These are phyloP conservation scores for Rhododendron simsii DNA, from an alignment of 148 eudicot species.

Conservation along the genomic window DNA sequence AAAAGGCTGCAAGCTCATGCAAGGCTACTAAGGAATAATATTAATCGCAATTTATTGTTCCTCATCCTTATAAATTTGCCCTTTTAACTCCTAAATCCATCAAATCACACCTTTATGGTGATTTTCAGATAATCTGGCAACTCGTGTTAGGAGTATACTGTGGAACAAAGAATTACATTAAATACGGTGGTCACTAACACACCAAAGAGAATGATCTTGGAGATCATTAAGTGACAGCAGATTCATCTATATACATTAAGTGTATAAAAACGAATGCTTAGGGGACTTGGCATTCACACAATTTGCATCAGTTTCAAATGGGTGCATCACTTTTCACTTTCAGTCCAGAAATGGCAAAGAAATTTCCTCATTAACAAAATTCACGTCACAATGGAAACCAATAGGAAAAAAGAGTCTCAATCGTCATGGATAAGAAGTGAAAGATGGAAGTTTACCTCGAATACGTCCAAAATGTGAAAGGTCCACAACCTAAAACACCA, in stretches of 20 bases:
- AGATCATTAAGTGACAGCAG: neutral
- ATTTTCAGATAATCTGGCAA: neutral
- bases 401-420: neutral
- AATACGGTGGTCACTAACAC: neutral
- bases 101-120: neutral
- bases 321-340: neutral
- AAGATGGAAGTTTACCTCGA: slow-evolving; percentile 41
- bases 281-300: neutral
- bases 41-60: neutral
- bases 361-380: neutral
- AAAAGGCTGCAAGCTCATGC: neutral
- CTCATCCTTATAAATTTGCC: neutral
- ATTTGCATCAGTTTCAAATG: neutral
- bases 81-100: neutral
- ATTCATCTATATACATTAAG: neutral
- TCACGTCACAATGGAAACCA: neutral
- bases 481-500: slow-evolving; percentile 48
- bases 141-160: neutral
- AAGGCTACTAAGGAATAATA: neutral
- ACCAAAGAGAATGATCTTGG: neutral
- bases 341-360: neutral
- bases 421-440: neutral
- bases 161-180: neutral
- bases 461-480: slow-evolving; percentile 66
- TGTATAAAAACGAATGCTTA: neutral